Conservation (phyloP, 768 basidiomycete species). For the Lepiota venenata region DNA sequence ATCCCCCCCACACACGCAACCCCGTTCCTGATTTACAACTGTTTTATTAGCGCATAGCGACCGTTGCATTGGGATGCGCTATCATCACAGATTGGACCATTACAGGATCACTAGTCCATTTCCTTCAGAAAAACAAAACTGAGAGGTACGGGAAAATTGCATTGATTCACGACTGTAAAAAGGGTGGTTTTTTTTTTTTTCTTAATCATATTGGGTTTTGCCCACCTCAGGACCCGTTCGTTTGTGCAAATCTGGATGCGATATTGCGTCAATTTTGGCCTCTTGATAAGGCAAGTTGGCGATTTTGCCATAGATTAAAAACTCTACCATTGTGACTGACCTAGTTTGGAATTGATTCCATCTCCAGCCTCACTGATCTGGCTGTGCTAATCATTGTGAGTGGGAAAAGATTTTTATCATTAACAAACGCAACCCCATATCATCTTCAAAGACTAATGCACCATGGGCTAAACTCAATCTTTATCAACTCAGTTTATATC, state of each 20-base stretch:
- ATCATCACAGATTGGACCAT: conserved; percentile 3
- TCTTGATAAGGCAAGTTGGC: background rate
- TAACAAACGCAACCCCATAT: too few relatives aligned
- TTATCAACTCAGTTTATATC: background rate
- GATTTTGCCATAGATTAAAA: background rate
- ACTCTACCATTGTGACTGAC: too few relatives aligned
- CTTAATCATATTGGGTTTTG: too few relatives aligned
- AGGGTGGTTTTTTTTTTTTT: too few relatives aligned
- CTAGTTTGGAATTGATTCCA: too few relatives aligned
- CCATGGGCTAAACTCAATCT: background rate
- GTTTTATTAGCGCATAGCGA: background rate
- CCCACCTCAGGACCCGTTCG: background rate
- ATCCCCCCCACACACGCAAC: too few relatives aligned
- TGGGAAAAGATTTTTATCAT: too few relatives aligned
- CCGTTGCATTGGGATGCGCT: background rate
- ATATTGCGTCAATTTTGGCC: background rate
- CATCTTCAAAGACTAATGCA: background rate
- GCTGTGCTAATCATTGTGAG: conserved; percentile 1
- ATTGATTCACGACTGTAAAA: too few relatives aligned
- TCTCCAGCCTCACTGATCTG: background rate
- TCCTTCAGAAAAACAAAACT: background rate
- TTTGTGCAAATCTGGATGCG: background rate
- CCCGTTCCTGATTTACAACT: background rate
- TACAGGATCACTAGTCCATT: background rate
- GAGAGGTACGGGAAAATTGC: background rate